These are phyloP conservation scores for Secale cereale DNA, from an alignment of 176 grass and related monocot species.

Conservation along the genomic window DNA sequence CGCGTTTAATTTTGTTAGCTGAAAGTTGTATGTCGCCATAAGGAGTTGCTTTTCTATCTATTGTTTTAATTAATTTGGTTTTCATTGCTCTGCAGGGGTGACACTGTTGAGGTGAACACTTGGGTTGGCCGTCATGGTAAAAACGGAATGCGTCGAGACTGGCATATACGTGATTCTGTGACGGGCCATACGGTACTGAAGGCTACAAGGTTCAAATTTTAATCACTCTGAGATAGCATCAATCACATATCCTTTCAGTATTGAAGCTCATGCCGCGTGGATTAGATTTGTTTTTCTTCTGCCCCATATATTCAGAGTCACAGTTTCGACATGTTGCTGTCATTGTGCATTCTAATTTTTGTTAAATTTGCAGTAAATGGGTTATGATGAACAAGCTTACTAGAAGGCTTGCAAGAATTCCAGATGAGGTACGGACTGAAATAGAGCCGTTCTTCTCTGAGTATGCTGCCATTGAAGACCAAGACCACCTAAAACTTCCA, in stretches of 20 bases:
- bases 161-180: conserved; percentile 79
- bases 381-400: conserved; percentile 98
- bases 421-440: conserved; percentile 83
- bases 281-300: background rate
- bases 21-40: background rate
- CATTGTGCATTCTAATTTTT: conserved; percentile 21
- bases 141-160: conserved; percentile 96
- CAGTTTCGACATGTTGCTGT: background rate
- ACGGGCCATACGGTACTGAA: conserved; percentile 73
- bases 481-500: conserved; percentile 74
- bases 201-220: conserved; percentile 68
- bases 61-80: conserved; percentile 20
- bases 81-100: conserved; percentile 67
- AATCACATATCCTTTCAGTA: background rate
- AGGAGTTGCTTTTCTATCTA: background rate
- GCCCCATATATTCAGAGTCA: background rate
- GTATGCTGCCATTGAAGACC: conserved; percentile 58
- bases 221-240: background rate
- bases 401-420: conserved; percentile 86
- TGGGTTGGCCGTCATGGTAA: conserved; percentile 84
- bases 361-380: conserved; percentile 65
- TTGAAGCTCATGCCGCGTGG: background rate
- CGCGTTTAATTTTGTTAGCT: background rate
- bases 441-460: conserved; percentile 82
- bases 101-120: conserved; percentile 86